A percentile compares a stretch with the other conserved stretches of the same genome.
Evolutionary conservation across 2,329 filamentous ascomycete genomes (phyloP).

Genomic region (Cladosporium austrohemisphaericum): DNA sequence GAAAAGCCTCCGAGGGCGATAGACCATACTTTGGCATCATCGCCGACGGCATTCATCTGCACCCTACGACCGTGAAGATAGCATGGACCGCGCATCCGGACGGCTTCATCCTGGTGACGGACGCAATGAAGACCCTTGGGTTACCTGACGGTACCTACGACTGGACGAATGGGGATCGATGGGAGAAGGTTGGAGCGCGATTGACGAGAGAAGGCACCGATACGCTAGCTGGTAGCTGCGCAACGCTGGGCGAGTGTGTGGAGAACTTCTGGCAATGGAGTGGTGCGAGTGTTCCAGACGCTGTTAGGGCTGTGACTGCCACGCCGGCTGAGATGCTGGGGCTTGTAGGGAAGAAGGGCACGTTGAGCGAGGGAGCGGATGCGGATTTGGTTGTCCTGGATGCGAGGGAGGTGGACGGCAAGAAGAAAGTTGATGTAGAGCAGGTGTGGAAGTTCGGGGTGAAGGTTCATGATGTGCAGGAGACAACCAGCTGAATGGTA

Average conservation of each 20-base stretch:
- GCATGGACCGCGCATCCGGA: slow-evolving; percentile 81
- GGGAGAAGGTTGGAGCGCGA: slow-evolving; percentile 67
- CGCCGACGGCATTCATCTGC: slow-evolving; percentile 83
- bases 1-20: slow-evolving; percentile 45
- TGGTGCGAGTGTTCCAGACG: slow-evolving; percentile 63
- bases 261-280: slow-evolving; percentile 78
- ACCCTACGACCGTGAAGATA: slow-evolving; percentile 83
- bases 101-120: slow-evolving; percentile 84
- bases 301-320: slow-evolving; percentile 67
- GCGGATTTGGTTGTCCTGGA: slow-evolving; percentile 61
- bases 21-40: slow-evolving; percentile 86
- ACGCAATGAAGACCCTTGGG: slow-evolving; percentile 85
- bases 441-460: slow-evolving; percentile 77
- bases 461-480: slow-evolving; percentile 41
- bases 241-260: slow-evolving; percentile 71
- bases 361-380: slow-evolving; percentile 42
- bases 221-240: slow-evolving; percentile 60
- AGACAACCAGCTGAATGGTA: too few relatives aligned
- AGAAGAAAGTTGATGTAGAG: slow-evolving; percentile 59
- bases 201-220: slow-evolving; percentile 74
- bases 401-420: slow-evolving; percentile 45
- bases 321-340: slow-evolving; percentile 77
- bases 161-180: slow-evolving; percentile 72
- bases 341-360: slow-evolving; percentile 63
- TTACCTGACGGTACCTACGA: slow-evolving; percentile 79